A percentile compares a stretch with the other conserved stretches of the same genome.
Evolutionary conservation across 345 rosid species (phyloP).

Genomic region (Abelmoschus esculentus): DNA sequence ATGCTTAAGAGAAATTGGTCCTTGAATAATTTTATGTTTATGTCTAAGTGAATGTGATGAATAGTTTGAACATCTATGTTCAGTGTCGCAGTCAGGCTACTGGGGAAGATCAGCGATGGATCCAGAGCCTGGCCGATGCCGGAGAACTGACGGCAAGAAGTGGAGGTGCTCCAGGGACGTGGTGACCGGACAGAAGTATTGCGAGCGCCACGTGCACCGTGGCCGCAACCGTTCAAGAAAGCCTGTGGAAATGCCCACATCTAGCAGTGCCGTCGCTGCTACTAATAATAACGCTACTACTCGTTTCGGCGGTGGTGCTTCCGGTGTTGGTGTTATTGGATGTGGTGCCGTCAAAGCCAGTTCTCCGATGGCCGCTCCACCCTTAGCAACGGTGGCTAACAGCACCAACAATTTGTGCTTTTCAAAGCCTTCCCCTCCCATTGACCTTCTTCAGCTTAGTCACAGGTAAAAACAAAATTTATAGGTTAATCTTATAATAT

Average conservation of each 20-base stretch:
- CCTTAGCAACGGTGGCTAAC: conserved; percentile 27
- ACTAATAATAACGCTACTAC: conserved; percentile 7
- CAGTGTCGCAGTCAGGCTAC: conserved; percentile 60
- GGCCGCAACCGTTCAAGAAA: conserved; percentile 99
- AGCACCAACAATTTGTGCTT: conserved; percentile 33
- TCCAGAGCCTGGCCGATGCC: conserved; percentile 97
- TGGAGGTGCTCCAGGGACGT: conserved; percentile 99
- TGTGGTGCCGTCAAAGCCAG: conserved; percentile 13
- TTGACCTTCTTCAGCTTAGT: conserved; percentile 51
- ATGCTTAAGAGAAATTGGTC: too few relatives aligned
- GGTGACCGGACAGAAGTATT: conserved; percentile 82
- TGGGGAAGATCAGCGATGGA: conserved; percentile 87
- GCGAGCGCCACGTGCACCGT: conserved; percentile 99
- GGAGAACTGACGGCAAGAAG: conserved; percentile 97
- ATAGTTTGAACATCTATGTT: neutral
- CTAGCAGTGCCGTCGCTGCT: conserved; percentile 10
- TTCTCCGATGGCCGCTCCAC: conserved; percentile 16
- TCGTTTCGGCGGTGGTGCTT: conserved; percentile 4
- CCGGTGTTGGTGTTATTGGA: conserved; percentile 14
- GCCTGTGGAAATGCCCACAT: conserved; percentile 96
- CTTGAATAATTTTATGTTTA: too few relatives aligned
- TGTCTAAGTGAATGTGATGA: neutral
- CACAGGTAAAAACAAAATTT: conserved; percentile 32
- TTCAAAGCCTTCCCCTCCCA: conserved; percentile 43
- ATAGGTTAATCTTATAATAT: too few relatives aligned